Conservation (phyloP, 1,139 yeast species). For the Candida albicans region DNA sequence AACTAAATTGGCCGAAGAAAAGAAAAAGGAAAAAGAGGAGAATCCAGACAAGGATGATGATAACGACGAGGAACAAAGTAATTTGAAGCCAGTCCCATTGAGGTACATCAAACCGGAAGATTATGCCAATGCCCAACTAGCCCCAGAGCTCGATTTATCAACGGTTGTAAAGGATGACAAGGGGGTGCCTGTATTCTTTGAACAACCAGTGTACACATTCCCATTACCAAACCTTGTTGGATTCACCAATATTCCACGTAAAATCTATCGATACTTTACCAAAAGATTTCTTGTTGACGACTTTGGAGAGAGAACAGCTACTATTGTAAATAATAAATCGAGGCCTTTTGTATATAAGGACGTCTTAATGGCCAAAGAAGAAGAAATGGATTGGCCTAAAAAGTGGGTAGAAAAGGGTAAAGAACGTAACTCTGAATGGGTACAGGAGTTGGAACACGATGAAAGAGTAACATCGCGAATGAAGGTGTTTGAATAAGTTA, state of each 20-base stretch:
- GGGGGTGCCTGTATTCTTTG: slow-evolving; percentile 58
- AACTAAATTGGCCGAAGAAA: slow-evolving; percentile 22
- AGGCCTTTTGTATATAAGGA: slow-evolving; percentile 62
- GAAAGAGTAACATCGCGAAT: slow-evolving; percentile 59
- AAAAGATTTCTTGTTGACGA: slow-evolving; percentile 71
- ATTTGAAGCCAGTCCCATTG: slow-evolving; percentile 50
- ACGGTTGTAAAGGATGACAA: slow-evolving; percentile 29
- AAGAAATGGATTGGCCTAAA: slow-evolving; percentile 89
- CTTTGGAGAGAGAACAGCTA: slow-evolving; percentile 61
- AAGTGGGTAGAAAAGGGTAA: slow-evolving; percentile 77
- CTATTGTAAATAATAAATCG: slow-evolving; percentile 54
- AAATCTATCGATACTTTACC: slow-evolving; percentile 77
- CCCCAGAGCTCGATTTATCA: slow-evolving; percentile 56
- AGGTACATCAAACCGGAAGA: slow-evolving; percentile 64
- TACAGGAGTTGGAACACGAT: slow-evolving; percentile 70
- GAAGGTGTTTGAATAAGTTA: slow-evolving; percentile 46
- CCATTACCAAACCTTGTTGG: slow-evolving; percentile 79
- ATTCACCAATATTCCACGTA: slow-evolving; percentile 69
- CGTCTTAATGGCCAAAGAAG: slow-evolving; percentile 55
- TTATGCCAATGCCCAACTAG: slow-evolving; percentile 53
- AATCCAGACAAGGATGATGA: slow-evolving; percentile 43
- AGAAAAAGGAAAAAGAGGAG: slow-evolving; percentile 35
- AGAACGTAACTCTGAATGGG: slow-evolving; percentile 84
- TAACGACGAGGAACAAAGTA: slow-evolving; percentile 18
- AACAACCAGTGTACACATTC: slow-evolving; percentile 73